These are phyloP conservation scores for Perkinsus chesapeaki DNA, from an alignment of 169 alveolate species.

Conservation along the genomic window DNA sequence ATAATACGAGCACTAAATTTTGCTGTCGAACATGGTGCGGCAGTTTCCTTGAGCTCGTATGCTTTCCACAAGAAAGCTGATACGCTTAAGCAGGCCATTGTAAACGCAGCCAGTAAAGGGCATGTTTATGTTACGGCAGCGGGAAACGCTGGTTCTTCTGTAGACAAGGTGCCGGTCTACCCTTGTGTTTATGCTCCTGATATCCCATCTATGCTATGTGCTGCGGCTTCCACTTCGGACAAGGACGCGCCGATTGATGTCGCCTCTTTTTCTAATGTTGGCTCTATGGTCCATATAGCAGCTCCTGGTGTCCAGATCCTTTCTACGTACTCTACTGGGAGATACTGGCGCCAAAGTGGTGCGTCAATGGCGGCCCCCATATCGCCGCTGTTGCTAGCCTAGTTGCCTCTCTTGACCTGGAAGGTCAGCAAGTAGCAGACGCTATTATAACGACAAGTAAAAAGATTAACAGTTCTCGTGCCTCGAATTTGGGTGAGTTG, in stretches of 20 bases:
- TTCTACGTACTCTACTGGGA: too few species aligned
- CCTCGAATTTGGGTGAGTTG: too few species aligned
- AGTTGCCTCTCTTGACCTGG: too few species aligned
- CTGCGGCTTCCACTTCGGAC: background rate
- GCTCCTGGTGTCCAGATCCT: background rate
- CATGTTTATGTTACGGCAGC: background rate
- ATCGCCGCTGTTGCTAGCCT: too few species aligned
- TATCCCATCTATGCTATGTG: background rate
- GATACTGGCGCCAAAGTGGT: too few species aligned
- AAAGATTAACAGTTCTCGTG: too few species aligned
- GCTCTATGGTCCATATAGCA: background rate
- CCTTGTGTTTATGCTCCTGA: background rate
- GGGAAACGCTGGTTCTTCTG: background rate
- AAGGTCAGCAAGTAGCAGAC: too few species aligned
- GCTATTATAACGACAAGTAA: too few species aligned
- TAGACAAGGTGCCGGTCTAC: background rate
- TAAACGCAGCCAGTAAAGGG: background rate
- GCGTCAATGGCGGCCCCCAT: too few species aligned
- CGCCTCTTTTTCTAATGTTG: background rate
- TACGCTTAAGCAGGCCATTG: background rate
- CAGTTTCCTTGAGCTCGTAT: background rate
- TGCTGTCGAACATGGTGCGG: background rate
- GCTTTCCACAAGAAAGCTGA: too few species aligned
- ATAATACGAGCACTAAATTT: background rate
- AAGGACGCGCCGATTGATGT: background rate